A percentile compares a stretch with the other conserved stretches of the same genome.
Evolutionary conservation across 805 yeast genomes (phyloP).

Genomic region (Ogataea trehalophila): DNA sequence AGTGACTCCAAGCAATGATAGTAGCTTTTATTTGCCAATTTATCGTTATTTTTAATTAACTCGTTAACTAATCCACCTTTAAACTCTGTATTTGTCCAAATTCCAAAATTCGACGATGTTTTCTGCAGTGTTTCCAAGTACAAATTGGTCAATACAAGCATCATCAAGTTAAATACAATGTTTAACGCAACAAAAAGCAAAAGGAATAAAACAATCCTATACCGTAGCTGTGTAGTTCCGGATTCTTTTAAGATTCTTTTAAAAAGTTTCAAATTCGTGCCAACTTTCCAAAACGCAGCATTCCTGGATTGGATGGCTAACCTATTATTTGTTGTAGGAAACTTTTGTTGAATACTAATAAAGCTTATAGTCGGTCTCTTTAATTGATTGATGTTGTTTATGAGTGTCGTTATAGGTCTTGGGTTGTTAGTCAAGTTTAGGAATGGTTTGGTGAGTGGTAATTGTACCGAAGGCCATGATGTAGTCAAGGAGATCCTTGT

Average conservation of each 20-base stretch:
- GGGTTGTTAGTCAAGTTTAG: too few species aligned
- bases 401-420: too few species aligned
- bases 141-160: slow-evolving; percentile 27
- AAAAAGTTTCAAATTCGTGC: slow-evolving; percentile 24
- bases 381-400: too few species aligned
- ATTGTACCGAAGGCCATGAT: too few species aligned
- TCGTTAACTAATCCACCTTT: slow-evolving; percentile 38
- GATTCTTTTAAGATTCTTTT: slow-evolving; percentile 23
- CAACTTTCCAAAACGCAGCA: slow-evolving; percentile 31
- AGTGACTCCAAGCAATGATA: slow-evolving; percentile 27
- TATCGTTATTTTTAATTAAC: slow-evolving; percentile 28
- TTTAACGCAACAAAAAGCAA: slow-evolving; percentile 38
- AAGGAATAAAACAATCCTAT: slow-evolving; percentile 39
- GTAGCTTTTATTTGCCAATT: slow-evolving; percentile 32
- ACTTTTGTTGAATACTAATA: neutral
- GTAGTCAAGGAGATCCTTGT: too few species aligned
- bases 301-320: slow-evolving; percentile 6
- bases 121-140: slow-evolving; percentile 27
- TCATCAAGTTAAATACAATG: slow-evolving; percentile 31
- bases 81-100: slow-evolving; percentile 25
- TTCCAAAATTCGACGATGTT: slow-evolving; percentile 26
- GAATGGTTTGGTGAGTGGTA: too few species aligned
- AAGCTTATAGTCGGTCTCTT: too few species aligned
- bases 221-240: slow-evolving; percentile 41
- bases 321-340: neutral